Evolutionary conservation across 768 basidiomycete species (phyloP).

Genomic region (Lentinula aciculospora): DNA sequence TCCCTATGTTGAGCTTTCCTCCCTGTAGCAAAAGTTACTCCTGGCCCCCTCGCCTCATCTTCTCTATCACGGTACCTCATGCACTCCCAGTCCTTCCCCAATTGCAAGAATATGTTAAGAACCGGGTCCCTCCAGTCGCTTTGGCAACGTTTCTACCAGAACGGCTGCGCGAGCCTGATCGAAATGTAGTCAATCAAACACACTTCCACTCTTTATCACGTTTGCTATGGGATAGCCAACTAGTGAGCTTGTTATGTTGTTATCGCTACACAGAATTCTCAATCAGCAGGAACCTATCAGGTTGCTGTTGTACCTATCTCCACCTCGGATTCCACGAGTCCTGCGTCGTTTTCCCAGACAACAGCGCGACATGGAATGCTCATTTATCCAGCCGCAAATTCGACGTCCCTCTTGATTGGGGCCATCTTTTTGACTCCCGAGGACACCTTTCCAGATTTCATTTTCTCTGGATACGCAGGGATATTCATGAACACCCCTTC

Average conservation of each 20-base stretch:
- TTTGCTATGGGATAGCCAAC: slow-evolving; percentile 44
- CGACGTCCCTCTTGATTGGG: slow-evolving; percentile 45
- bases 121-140: slow-evolving; percentile 22
- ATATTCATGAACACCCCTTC: background rate
- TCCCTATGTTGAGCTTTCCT: background rate
- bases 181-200: slow-evolving; percentile 44
- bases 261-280: background rate
- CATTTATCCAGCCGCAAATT: slow-evolving; percentile 46
- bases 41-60: slow-evolving; percentile 44
- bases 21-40: slow-evolving; percentile 38
- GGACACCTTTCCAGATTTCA: slow-evolving; percentile 38
- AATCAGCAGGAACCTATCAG: slow-evolving; percentile 19
- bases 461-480: background rate
- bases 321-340: slow-evolving; percentile 23
- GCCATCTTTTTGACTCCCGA: slow-evolving; percentile 39
- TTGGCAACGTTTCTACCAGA: slow-evolving; percentile 63
- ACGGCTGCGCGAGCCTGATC: slow-evolving; percentile 42
- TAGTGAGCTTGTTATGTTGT: slow-evolving; percentile 30
- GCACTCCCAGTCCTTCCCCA: slow-evolving; percentile 30
- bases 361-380: slow-evolving; percentile 38
- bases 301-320: slow-evolving; percentile 34
- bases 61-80: slow-evolving; percentile 36
- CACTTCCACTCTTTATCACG: slow-evolving; percentile 51
- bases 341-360: slow-evolving; percentile 2
- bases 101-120: background rate